Evolutionary conservation across 2,329 filamentous ascomycete genomes (phyloP), one percentile per base, ranked within the genome.

Genomic region (Sporothrix humicola): DNA sequence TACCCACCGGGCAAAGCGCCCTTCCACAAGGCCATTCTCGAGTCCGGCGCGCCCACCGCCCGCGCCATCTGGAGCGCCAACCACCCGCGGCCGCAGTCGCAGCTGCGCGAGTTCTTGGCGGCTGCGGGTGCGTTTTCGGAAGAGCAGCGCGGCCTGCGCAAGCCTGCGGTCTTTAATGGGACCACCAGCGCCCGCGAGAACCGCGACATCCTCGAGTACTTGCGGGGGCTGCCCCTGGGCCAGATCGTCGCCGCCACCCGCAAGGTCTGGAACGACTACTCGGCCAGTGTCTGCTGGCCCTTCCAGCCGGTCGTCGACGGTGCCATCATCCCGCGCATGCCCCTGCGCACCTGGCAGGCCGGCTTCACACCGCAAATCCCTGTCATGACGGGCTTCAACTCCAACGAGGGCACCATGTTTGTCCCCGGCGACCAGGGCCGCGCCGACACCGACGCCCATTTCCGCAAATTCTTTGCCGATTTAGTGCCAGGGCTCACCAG

Each of bases 301-400:
- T 93, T 92, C 81, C 91, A 93, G 77, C 91, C 91, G 8, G 88
- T 90, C 50, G 87, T 93, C 73, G 90, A 92, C 77, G 86, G 86
- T 15, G 82, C 77, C 13, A 80, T 90, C 15, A 88, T 93, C 71
- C 83, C 85, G 2, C 83, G 85, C 37, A 81, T 86, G 12, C 91
- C 91, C 2, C 83, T 91, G 13, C 82, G 85, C n/a, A 84, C 86
- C n/a, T 91, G 89, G 89, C 79, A 83, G 37, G 81, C 85, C 0
- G 83, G 85, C 0, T 82, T 17, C 88, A 85, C 79, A 8, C 58
- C 69, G 2, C 59, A 52, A 75, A 83, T 91, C 8, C 88, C 90
- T 8, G 85, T 93, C 68, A 81, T 94, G 68, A 92, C 90, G 0
- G 91, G 91, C 8, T 93, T 90, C 83, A 91, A 90, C 80, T 87